Evolutionary conservation across 805 yeast genomes (phyloP), one percentile per base, ranked within the genome.

Genomic region (Yarrowia sp.): DNA sequence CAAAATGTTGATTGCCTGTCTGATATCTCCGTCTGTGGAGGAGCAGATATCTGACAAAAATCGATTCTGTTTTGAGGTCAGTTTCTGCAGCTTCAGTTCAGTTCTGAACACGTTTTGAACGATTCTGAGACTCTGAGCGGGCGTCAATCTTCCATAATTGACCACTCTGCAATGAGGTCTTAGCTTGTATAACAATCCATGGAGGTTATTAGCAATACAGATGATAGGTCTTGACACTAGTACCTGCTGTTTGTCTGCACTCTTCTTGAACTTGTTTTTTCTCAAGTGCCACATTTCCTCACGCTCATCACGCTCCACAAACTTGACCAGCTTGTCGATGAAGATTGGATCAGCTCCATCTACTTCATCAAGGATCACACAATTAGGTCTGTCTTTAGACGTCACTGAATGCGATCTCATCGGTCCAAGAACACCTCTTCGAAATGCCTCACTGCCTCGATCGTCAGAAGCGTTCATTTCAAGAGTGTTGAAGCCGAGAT

Each of bases 391-490:
- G 1, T 87, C 89, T 17, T 84, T 67, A 32, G 71, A 71, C 22
- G 68, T 81, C 58, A 91, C 81, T 1, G 88, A 83, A 64, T 85
- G 81, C 15, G 90, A 81, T 11, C 86, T 84, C 65, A 89, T 75
- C 0, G 93, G 87, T 71, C 86, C 88, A 35, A 73, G 71, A 8
- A 88, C 77, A 69, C 84, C 86, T 18, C 84, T 85, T 66, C 76
- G 77, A 0, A 88, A 84, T 5, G 74, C 71, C n/a, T 74, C 74
- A 0, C 88, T 90, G 0, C 88, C 82, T 67, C 93, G 79, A 72
- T 88, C 91, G 71, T 87, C 92, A 74, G 89, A 84, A 6, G 98
- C 97, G 76, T 93, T 93, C 67, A 93, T 82, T 71, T 93, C 99
- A 69, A 88, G 81, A 0, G 89, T 83, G 51, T 86, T 84, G 73